phyloP scores from a whole-genome alignment of 2,329 filamentous ascomycete species.

The Penicillium verrucosum region DNA sequence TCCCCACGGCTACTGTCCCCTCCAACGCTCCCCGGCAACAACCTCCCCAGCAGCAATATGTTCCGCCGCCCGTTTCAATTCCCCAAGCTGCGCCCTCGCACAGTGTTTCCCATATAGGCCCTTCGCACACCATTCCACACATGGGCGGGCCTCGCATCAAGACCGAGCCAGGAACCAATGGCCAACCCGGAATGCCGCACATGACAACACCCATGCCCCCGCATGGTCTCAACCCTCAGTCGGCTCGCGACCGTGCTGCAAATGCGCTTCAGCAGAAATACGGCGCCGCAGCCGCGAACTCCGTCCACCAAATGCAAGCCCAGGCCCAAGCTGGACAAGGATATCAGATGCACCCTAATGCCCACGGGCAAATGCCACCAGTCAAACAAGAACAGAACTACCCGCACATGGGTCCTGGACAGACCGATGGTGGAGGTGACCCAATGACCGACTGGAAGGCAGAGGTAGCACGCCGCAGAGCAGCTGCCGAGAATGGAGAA shows the following conservation, averaged over 20 bases:
- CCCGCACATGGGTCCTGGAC: conserved; percentile 50
- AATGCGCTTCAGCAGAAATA: conserved; percentile 50
- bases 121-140: conserved; percentile 26
- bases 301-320: conserved; percentile 45
- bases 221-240: conserved; percentile 41
- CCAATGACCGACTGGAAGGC: conserved; percentile 53
- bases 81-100: conserved; percentile 33
- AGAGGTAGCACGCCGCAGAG: conserved; percentile 45
- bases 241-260: conserved; percentile 55
- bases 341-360: conserved; percentile 27
- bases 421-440: conserved; percentile 70
- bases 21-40: conserved; percentile 44
- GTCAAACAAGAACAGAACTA: conserved; percentile 41
- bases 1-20: conserved; percentile 40
- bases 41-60: conserved; percentile 36
- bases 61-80: conserved; percentile 33
- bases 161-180: conserved; percentile 49
- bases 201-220: conserved; percentile 35
- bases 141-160: conserved; percentile 49
- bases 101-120: conserved; percentile 30
- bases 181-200: conserved; percentile 30
- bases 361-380: conserved; percentile 41
- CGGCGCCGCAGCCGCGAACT: conserved; percentile 42
- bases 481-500: conserved; percentile 37
- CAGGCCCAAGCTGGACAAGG: conserved; percentile 39